Evolutionary conservation across 805 yeast species (phyloP), one percentile per base, ranked within the genome.

Genomic region (Kodamaea kaohsiungensis): DNA sequence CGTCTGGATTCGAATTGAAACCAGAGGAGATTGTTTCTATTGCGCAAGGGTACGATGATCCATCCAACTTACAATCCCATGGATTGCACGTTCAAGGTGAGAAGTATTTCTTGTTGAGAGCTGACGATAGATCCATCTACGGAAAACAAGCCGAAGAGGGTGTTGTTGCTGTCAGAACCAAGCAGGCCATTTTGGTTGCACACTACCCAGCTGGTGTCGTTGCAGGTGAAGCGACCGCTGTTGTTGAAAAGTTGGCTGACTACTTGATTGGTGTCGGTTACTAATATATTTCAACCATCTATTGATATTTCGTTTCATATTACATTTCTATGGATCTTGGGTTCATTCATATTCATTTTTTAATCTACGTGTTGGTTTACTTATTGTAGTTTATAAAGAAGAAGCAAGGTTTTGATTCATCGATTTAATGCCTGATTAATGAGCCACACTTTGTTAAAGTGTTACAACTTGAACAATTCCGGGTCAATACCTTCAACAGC

Each of bases 211-310:
- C 89, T 10, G 92, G 92, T 53, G 88, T 89, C 47, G 93, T 87
- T 71, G 90, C 98, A 33, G 97, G 96, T 63, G 97, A 90, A 69
- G 98, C 98, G 51, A 89, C 98, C 56, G 84, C 88, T 65, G 89
- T 92, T 59, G 97, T 93, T 54, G 99, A 95, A 73, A 93, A 91
- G 67, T 81, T 95, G 77, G 98, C 96, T 47, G 98, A 95, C 70
- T 92, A 95, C 68, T 82, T 95, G 75, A 91, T 93, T 69, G 79
- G 91, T 65, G 93, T 88, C 52, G 89, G 91, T 55, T 92, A 89
- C 73, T 93, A 80, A 65, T 17, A 39, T 39, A 18, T 9, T 10
- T 38, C 19, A 40, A 16, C 17, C 25, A 22, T 17, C 18, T 17
- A 15, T 40, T 40, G n/a, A 40, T 13, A 40, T 17, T 40, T 40